phyloP scores from a whole-genome alignment of 225 moss, liverwort and hornwort species.

The Sphagnum contortum region DNA sequence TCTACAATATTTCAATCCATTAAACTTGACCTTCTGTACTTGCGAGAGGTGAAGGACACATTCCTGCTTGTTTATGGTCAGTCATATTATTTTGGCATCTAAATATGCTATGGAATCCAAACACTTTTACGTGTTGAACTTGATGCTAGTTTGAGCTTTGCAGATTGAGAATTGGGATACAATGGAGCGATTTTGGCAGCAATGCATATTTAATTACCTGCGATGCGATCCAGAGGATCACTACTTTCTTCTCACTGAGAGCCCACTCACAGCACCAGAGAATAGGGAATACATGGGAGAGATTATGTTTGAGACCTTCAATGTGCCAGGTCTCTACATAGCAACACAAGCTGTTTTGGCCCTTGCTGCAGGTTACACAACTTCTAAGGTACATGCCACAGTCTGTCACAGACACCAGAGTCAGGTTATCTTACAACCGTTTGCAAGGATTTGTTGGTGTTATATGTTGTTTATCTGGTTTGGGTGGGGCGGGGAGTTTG shows the following conservation, averaged over 20 bases:
- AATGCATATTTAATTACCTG: conserved; percentile 86
- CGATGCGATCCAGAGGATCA: conserved; percentile 94
- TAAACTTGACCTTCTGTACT: too few species aligned
- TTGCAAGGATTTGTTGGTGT: too few species aligned
- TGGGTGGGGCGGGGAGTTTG: conserved; percentile 8
- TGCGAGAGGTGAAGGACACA: neutral
- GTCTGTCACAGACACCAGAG: too few species aligned
- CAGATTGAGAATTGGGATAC: conserved; percentile 98
- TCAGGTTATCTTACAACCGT: too few species aligned
- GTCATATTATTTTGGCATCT: too few species aligned
- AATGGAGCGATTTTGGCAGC: conserved; percentile 96
- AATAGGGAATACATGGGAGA: conserved; percentile 91
- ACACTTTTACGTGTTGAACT: too few species aligned
- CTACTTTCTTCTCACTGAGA: conserved; percentile 81
- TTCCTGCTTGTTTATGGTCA: neutral
- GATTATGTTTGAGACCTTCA: conserved; percentile 95
- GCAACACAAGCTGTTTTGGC: conserved; percentile 90
- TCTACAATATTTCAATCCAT: too few species aligned
- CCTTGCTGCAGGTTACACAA: conserved; percentile 88
- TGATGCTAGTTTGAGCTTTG: conserved; percentile 1
- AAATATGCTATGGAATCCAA: too few species aligned
- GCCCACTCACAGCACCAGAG: conserved; percentile 87
- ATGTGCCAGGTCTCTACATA: conserved; percentile 87
- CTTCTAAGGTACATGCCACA: conserved; percentile 55
- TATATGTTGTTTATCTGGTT: neutral